A percentile compares a stretch with the other conserved stretches of the same genome.
Evolutionary conservation across 345 rosid genomes (phyloP).

Genomic region (Excoecaria cochinchinensis): DNA sequence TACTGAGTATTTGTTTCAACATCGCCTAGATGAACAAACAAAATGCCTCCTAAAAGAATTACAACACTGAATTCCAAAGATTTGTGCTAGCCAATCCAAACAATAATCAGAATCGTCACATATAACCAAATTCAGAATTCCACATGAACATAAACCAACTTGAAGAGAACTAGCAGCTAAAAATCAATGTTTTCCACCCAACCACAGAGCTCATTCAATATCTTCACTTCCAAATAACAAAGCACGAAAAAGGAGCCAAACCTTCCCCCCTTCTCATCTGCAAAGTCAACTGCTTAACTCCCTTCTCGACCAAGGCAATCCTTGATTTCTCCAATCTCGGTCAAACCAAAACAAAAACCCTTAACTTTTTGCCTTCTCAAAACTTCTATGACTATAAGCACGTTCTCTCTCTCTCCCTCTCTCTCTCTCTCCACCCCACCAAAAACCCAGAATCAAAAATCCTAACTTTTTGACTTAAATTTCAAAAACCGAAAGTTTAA

Average conservation of each 20-base stretch:
- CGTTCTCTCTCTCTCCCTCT: background rate
- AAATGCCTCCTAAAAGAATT: constrained; percentile 17
- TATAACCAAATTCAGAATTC: constrained; percentile 16
- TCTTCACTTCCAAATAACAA: constrained; percentile 13
- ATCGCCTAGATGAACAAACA: constrained; percentile 38
- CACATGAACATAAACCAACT: constrained; percentile 15
- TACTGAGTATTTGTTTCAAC: constrained; percentile 77
- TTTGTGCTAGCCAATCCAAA: constrained; percentile 2
- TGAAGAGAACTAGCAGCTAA: constrained; percentile 3
- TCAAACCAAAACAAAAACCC: constrained; percentile 23
- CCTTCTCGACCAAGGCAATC: constrained; percentile 28
- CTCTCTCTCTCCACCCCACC: constrained; percentile 1
- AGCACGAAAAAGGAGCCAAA: constrained; percentile 17
- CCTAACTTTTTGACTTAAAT: constrained; percentile 23
- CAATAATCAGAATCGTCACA: constrained; percentile 19
- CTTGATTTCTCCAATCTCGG: constrained; percentile 23
- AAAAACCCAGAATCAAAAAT: constrained; percentile 26
- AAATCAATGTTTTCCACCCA: background rate
- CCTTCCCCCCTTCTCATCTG: constrained; percentile 15
- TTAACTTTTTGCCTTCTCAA: constrained; percentile 18
- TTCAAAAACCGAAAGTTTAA: constrained; percentile 23
- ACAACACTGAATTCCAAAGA: constrained; percentile 16
- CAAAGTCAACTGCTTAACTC: constrained; percentile 18
- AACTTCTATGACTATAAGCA: constrained; percentile 7
- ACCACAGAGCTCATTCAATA: background rate